Base-by-base conservation (phyloP, 495 filamentous ascomycete species). In the Xylaria telfairii region DNA sequence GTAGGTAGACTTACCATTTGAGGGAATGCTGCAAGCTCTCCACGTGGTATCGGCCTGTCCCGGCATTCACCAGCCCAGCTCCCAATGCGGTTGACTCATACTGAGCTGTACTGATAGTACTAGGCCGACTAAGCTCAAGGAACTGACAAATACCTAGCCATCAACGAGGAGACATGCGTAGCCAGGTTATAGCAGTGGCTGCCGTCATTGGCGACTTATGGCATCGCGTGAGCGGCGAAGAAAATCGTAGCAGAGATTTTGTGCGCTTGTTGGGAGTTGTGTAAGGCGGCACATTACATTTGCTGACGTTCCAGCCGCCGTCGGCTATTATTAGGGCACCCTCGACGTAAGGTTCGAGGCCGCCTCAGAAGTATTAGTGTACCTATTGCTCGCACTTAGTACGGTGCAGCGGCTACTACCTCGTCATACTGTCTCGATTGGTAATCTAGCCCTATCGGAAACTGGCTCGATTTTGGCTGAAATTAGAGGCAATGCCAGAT, bases 261-360 rank as follows among this genome's bases (percentile, higher is more conserved):
- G n/a, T n/a, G n/a, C n/a, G n/a, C n/a, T n/a, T n/a, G n/a, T n/a
- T n/a, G n/a, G n/a, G n/a, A n/a, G 59, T 41, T 37, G 56, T 61
- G 67, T 61, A 63, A 63, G 67, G 67, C 67, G 46, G 37, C 46
- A 54, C 57, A 41, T 37, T 24, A 44, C 57, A 26, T 53, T 32
- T 46, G 67, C 60, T 54, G 67, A 63, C 59, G 54, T 53, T 69
- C 44, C 57, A 47, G 56, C 42, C 51, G 32, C 51, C 1, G 19
- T 62, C 28, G 46, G 57, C 57, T 69, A 69, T 69, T 62, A 46
- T 69, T 69, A 69, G 67, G 67, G 47, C 54, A 60, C 37, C 37
- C 34, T 28, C n/a, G 21, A 49, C 34, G 49, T 67, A 28, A 32
- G 13, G 51, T 41, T 54, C 28, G 28, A 30, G 21, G 64, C 39